Evolutionary conservation across 768 basidiomycete genomes (phyloP), one percentile per base, ranked within the genome.

Genomic region (Tephrocybe sp.): DNA sequence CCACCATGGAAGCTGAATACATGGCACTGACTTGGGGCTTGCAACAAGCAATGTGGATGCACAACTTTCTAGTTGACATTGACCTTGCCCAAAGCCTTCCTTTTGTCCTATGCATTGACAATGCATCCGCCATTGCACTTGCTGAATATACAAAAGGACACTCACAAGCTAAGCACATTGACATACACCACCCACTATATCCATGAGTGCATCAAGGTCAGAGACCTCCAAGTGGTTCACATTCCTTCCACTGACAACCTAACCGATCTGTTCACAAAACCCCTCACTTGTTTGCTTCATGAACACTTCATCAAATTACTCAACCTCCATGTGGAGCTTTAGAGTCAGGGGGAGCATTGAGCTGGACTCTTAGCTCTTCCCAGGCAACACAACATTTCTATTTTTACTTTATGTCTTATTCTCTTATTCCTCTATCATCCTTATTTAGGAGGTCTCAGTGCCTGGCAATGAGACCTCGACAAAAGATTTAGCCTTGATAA

Each of bases 1-100:
- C 71, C 1, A 73, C 66, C 0, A 61, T 56, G 1, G 69, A 73
- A 52, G 68, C 69, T 1, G 72, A 76, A 47, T 71, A 71, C 48
- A 64, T 74, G 19, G 60, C 66, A 6, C 48, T 62, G 1, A 49
- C 46, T 0, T 44, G 59, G 2, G 65, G 65, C 4, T 51, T 47
- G 2, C 48, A 65, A 39, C 51, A 67, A 36, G 47, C 52, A 1
- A 21, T 62, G 9, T 70, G 64, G 66, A 47, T 68, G 39, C 37
- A 52, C 9, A 52, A 55, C 11, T 51, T 66, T 11, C 22, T 65
- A 0, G 15, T 43, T 0, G n/a, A 63, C 38, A 25, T 64, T 24
- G 52, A 54, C 13, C 49, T 41, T 16, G 8, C 35, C 1, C 44
- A 40, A 11, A 11, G 22, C 8, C 19, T 26, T 5, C 58, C 63